Percentiles rank a stretch among this genome's conserved stretches.
Evolutionary conservation across 495 filamentous ascomycete genomes (phyloP).

Genomic region (Penicillium taxi): DNA sequence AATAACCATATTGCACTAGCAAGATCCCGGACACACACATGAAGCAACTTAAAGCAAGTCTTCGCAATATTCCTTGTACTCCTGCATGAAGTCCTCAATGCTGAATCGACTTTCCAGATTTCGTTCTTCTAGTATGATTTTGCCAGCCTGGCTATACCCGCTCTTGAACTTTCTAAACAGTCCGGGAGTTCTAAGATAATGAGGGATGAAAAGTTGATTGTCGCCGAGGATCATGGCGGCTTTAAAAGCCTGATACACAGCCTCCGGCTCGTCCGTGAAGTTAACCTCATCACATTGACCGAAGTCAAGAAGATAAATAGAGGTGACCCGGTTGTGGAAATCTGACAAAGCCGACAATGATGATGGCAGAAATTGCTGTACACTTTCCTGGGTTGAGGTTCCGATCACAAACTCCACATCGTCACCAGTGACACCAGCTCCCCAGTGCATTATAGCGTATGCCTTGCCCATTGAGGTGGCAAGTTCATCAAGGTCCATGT

Average conservation of each 20-base stretch:
- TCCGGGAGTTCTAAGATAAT: slow-evolving; percentile 1
- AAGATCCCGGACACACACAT: no score
- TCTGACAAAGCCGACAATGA: no score
- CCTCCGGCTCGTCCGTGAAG: slow-evolving; percentile 2
- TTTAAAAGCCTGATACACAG: slow-evolving; percentile 13
- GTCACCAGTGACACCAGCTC: slow-evolving; percentile 6
- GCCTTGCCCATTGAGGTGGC: slow-evolving; percentile 7
- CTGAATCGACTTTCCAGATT: slow-evolving; percentile 1
- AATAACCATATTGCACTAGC: no score
- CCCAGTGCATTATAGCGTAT: slow-evolving; percentile 12
- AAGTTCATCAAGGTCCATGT: slow-evolving; percentile 2
- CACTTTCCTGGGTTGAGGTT: not conserved
- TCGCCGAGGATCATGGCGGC: slow-evolving; percentile 11
- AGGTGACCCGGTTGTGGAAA: slow-evolving; percentile 4
- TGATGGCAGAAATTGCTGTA: not conserved
- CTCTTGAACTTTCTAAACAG: slow-evolving; percentile 8
- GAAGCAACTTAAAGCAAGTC: slow-evolving; percentile 10
- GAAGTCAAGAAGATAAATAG: slow-evolving; percentile 8
- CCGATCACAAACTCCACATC: slow-evolving; percentile 16
- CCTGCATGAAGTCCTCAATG: slow-evolving; percentile 8
- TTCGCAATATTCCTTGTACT: slow-evolving; percentile 10
- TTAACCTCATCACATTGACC: slow-evolving; percentile 10
- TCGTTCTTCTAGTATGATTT: slow-evolving; percentile 1
- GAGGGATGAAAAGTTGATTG: slow-evolving; percentile 11
- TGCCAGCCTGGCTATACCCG: slow-evolving; percentile 7